A percentile compares a stretch with the other conserved stretches of the same genome.
phyloP scores from a whole-genome alignment of 805 yeast genomes.

The Wickerhamia fluorescens region DNA sequence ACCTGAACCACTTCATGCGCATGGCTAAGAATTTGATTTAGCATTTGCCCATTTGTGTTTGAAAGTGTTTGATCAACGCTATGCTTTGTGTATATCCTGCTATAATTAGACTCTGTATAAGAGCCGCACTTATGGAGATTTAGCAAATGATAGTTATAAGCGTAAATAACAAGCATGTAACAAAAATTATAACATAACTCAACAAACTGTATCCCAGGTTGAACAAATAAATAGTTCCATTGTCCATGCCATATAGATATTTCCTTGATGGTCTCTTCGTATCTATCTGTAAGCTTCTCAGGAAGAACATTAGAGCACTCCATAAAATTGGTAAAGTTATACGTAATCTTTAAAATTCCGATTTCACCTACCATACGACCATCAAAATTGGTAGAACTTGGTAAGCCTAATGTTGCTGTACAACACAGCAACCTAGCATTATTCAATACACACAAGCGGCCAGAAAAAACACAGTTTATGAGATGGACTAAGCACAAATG shows the following conservation, averaged over 20 bases:
- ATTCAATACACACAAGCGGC: slow-evolving; percentile 58
- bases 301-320: slow-evolving; percentile 7
- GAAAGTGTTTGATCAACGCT: too few relatives aligned
- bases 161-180: slow-evolving; percentile 42
- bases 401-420: slow-evolving; percentile 46
- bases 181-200: slow-evolving; percentile 65
- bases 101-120: not conserved
- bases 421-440: slow-evolving; percentile 53
- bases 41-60: slow-evolving; percentile 11
- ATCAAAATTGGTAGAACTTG: slow-evolving; percentile 68
- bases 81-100: too few relatives aligned
- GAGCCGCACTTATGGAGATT: not conserved
- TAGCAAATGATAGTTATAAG: slow-evolving; percentile 24
- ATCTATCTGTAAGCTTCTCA: slow-evolving; percentile 13
- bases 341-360: slow-evolving; percentile 49
- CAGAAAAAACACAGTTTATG: slow-evolving; percentile 58
- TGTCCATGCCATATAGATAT: slow-evolving; percentile 56
- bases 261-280: slow-evolving; percentile 37
- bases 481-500: slow-evolving; percentile 63
- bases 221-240: slow-evolving; percentile 64
- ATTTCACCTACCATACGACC: slow-evolving; percentile 79
- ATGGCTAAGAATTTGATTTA: slow-evolving; percentile 34
- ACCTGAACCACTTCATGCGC: slow-evolving; percentile 37
- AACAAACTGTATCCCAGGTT: slow-evolving; percentile 67
- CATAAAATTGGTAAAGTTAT: slow-evolving; percentile 48